Evolutionary conservation across 352 stramenopile species (phyloP), one percentile per base, ranked within the genome.

Genomic region (Phytophthora rubi): DNA sequence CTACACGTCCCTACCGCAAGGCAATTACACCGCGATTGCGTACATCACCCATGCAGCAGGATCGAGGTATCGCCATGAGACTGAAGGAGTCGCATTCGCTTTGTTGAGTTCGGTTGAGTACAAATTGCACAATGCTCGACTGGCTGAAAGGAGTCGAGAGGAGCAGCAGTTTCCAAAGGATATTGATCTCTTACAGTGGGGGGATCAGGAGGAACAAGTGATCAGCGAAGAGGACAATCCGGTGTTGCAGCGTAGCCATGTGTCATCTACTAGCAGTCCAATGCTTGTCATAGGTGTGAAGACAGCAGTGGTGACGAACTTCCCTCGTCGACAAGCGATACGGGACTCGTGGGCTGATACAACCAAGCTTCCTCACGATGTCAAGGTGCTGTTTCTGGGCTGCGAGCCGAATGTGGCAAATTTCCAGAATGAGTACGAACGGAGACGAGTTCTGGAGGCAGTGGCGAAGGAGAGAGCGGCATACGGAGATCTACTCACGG

Each of bases 231-330:
- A 68, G 1, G 37, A 65, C 13, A 32, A 65, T 26, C 3, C 51
- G 2, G 59, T 61, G 21, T 35, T 68, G 9, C n/a, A 59, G 35
- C 30, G 55, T 7, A 51, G 15, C 13, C 37, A 48, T 15, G 23
- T 44, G 3, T 45, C 26, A 7, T 9, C 26, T 5, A 58, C 28
- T 53, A 59, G 2, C 23, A 56, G 64, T 2, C 53, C 63, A 2
- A 26, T 77, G 21, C 52, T 87, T 0, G 35, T 88, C 0, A 81
- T 89, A 26, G 83, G 83, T 2, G 65, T 89, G 55, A 89, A 89
- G 52, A 80, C 71, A 1, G 79, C 71, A n/a, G 67, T 82, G 5
- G 4, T 76, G 23, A 44, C 65, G n/a, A 81, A 79, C n/a, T 79
- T 76, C 4, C 32, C 49, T 3, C 44, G 33, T 6, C 77, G 74